Percentiles rank a stretch among this genome's conserved stretches.
Evolutionary conservation across 768 basidiomycete species (phyloP).

Genomic region (Mycena galericulata): DNA sequence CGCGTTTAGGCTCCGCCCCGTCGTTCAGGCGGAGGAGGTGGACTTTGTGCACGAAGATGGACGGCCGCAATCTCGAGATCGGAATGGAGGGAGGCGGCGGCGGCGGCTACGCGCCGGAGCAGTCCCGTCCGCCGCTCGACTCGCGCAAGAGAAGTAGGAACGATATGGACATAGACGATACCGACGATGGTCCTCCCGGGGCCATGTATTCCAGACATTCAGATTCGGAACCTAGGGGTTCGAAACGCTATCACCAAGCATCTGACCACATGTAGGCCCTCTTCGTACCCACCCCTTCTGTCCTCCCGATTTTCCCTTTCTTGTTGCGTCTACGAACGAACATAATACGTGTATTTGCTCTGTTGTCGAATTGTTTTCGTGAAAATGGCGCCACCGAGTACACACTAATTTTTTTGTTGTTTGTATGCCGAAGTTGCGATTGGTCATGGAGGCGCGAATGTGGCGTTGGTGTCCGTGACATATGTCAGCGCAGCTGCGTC

Average conservation of each 20-base stretch:
- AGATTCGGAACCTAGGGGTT: constrained; percentile 61
- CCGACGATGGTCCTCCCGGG: constrained; percentile 56
- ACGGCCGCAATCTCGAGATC: constrained; percentile 41
- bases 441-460: background rate
- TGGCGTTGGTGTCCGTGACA: background rate
- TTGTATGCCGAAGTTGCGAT: background rate
- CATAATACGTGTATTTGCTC: constrained; percentile 49
- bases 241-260: constrained; percentile 71
- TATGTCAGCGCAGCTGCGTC: background rate
- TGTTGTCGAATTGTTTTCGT: constrained; percentile 19
- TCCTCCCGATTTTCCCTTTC: constrained; percentile 5
- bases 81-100: constrained; percentile 43
- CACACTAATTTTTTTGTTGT: background rate
- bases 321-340: constrained; percentile 38
- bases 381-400: background rate
- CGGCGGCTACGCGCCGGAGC: constrained; percentile 50
- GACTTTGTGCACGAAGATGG: constrained; percentile 70
- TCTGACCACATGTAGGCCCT: constrained; percentile 41
- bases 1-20: constrained; percentile 65
- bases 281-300: background rate
- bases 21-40: constrained; percentile 59
- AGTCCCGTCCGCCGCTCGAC: constrained; percentile 55
- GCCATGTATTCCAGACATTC: constrained; percentile 52
- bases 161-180: constrained; percentile 74
- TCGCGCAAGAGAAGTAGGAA: constrained; percentile 69